Evolutionary conservation across 306 rosid species (phyloP).

Genomic region (Hippophae rhamnoides): DNA sequence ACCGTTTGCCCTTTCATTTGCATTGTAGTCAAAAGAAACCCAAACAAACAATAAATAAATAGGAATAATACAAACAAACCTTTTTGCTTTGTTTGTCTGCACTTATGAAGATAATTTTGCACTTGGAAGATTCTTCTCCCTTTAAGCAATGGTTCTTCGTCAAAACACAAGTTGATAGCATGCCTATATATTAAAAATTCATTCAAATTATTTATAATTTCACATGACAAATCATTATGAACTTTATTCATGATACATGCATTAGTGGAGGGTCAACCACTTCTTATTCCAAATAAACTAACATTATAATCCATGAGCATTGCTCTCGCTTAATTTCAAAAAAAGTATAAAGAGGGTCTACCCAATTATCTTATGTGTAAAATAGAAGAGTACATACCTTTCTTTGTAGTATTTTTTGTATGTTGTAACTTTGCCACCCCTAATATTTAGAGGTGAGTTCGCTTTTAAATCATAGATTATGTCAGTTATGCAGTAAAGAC

Average conservation of each 20-base stretch:
- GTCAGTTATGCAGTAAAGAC: conserved; percentile 42
- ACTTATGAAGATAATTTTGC: conserved; percentile 37
- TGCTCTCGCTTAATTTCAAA: not conserved
- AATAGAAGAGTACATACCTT: conserved; percentile 31
- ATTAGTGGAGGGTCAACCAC: not conserved
- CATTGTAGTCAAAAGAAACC: not conserved
- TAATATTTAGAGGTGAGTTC: conserved; percentile 35
- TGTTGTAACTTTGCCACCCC: conserved; percentile 29
- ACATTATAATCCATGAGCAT: not conserved
- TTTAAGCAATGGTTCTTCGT: conserved; percentile 30
- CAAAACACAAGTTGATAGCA: conserved; percentile 39
- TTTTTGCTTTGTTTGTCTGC: conserved; percentile 33
- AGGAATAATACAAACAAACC: conserved; percentile 26
- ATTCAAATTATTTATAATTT: conserved; percentile 2
- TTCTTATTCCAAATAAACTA: not conserved
- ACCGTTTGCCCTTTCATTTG: too few species aligned
- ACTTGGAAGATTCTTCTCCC: conserved; percentile 45
- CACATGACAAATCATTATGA: not conserved
- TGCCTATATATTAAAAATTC: conserved; percentile 40
- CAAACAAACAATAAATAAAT: conserved; percentile 3
- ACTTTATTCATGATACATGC: not conserved
- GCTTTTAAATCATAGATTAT: conserved; percentile 35
- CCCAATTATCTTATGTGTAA: not conserved
- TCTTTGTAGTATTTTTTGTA: conserved; percentile 47
- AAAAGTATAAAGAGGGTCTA: not conserved